Conservation (phyloP, 805 yeast species). For the Nakazawaea molendinolei region DNA sequence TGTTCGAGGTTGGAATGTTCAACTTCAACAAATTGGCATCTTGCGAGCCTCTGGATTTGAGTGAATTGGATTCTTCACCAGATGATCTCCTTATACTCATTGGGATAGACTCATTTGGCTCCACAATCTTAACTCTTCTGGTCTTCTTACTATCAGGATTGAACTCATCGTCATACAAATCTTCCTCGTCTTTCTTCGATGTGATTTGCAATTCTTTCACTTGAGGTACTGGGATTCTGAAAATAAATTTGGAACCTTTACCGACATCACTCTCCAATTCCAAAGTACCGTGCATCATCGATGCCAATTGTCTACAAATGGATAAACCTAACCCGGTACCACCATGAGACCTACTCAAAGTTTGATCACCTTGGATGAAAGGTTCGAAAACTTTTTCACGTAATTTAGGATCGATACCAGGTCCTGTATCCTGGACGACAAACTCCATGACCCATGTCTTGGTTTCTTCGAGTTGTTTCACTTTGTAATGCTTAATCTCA, state of each 20-base stretch:
- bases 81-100: neutral
- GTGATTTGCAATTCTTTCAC: slow-evolving; percentile 42
- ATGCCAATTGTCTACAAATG: slow-evolving; percentile 86
- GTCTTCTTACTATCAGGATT: slow-evolving; percentile 46
- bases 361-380: slow-evolving; percentile 95
- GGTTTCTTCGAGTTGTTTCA: slow-evolving; percentile 23
- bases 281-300: slow-evolving; percentile 85
- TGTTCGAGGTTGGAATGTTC: neutral
- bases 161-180: slow-evolving; percentile 61
- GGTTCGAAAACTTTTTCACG: slow-evolving; percentile 91
- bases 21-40: slow-evolving; percentile 3
- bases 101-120: slow-evolving; percentile 3
- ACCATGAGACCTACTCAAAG: slow-evolving; percentile 83
- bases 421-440: slow-evolving; percentile 84
- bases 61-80: slow-evolving; percentile 1
- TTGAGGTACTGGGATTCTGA: slow-evolving; percentile 72
- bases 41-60: too few relatives aligned
- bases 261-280: slow-evolving; percentile 69
- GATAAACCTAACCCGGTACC: slow-evolving; percentile 93
- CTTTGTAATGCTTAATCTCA: slow-evolving; percentile 11
- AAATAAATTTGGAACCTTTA: slow-evolving; percentile 76
- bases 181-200: slow-evolving; percentile 21
- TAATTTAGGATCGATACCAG: slow-evolving; percentile 81
- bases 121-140: slow-evolving; percentile 41
- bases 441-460: slow-evolving; percentile 57